Conservation (phyloP, 148 eudicot genomes). For the Diospyros lotus region DNA sequence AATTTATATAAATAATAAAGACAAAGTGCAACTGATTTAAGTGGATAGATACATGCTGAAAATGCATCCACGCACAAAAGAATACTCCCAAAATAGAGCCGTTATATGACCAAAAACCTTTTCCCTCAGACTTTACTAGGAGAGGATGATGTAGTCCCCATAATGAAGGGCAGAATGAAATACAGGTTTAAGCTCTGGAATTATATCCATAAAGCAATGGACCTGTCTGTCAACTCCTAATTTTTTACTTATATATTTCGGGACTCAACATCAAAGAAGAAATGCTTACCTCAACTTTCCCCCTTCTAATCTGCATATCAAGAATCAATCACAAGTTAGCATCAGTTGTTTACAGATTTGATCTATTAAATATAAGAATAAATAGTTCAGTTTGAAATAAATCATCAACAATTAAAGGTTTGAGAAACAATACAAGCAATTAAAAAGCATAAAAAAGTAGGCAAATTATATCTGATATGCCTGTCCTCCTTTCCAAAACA, state of each 20-base stretch:
- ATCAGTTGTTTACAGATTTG: background rate
- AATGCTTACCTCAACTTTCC: conserved; percentile 49
- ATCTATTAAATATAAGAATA: background rate
- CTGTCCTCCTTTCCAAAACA: background rate
- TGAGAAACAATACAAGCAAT: background rate
- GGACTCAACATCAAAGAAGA: conserved; percentile 3
- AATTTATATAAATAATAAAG: background rate
- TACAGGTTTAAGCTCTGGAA: background rate
- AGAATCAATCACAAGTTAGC: conserved; percentile 15
- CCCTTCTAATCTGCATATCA: conserved; percentile 52
- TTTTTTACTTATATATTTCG: too few species aligned
- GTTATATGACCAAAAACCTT: background rate
- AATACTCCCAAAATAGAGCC: background rate
- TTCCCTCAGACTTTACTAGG: background rate
- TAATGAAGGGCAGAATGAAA: background rate
- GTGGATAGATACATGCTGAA: background rate
- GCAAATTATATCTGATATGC: background rate
- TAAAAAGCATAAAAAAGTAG: background rate
- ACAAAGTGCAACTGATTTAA: background rate
- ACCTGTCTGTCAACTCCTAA: background rate
- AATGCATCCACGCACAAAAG: background rate
- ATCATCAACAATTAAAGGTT: conserved; percentile 1
- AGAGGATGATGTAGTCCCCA: background rate
- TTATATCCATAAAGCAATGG: conserved; percentile 3
- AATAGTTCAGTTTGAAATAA: background rate